Percentiles rank a stretch among this genome's conserved stretches.
phyloP scores from a whole-genome alignment of 208 protist species.

The Crithidia bombi region DNA sequence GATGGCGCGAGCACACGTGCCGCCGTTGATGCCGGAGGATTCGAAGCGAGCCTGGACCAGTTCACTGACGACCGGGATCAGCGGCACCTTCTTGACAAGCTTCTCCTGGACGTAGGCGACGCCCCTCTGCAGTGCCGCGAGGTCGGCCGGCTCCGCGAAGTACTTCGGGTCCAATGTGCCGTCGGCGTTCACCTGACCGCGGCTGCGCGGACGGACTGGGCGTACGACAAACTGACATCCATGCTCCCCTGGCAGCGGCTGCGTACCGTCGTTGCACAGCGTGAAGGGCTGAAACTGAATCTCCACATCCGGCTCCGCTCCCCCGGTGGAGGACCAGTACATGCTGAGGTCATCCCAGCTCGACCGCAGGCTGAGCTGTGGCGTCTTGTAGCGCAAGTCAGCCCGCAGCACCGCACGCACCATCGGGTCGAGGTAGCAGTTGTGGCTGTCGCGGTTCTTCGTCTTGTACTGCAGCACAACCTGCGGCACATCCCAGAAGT shows the following conservation, averaged over 20 bases:
- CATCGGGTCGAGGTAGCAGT: conserved; percentile 69
- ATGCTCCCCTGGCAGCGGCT: conserved; percentile 56
- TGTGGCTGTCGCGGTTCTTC: conserved; percentile 70
- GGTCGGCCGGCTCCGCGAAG: conserved; percentile 57
- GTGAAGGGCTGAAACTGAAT: conserved; percentile 88
- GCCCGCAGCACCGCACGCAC: conserved; percentile 51
- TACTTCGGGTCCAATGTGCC: conserved; percentile 75
- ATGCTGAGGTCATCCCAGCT: conserved; percentile 80
- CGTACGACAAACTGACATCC: conserved; percentile 79
- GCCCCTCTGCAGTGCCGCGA: conserved; percentile 45
- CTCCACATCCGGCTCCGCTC: conserved; percentile 59
- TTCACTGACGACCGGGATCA: conserved; percentile 51
- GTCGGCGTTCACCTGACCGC: conserved; percentile 54
- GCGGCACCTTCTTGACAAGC: conserved; percentile 48
- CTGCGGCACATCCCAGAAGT: conserved; percentile 84
- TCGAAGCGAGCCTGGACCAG: conserved; percentile 62
- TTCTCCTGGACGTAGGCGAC: conserved; percentile 62
- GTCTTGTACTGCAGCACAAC: conserved; percentile 79
- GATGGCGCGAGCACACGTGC: conserved; percentile 51
- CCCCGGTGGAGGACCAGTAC: conserved; percentile 65
- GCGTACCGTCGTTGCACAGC: conserved; percentile 70
- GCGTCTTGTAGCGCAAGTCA: conserved; percentile 40
- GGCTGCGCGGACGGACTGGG: conserved; percentile 68
- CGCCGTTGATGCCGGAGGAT: conserved; percentile 73
- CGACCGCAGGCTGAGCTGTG: conserved; percentile 58